Percentiles rank a stretch among this genome's conserved stretches.
Evolutionary conservation across 1,284 basidiomycete species (phyloP).

Genomic region (Serendipita sp.): DNA sequence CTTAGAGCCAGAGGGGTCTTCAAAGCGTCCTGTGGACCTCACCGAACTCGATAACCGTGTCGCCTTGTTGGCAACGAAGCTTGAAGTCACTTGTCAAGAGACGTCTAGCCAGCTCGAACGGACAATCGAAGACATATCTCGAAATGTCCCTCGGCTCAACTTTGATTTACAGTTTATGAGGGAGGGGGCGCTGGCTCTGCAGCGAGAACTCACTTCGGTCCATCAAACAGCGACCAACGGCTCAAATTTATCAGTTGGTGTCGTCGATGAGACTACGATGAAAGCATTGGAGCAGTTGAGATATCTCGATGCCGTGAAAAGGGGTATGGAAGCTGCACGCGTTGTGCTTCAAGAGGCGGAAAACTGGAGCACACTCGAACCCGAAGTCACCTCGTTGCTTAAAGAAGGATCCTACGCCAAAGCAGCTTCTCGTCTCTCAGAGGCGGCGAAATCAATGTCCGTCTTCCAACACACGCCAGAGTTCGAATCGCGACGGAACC

Average conservation of each 20-base stretch:
- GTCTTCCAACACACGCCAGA: slow-evolving; percentile 83
- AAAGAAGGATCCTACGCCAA: slow-evolving; percentile 66
- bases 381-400: slow-evolving; percentile 73
- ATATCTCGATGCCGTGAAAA: slow-evolving; percentile 68
- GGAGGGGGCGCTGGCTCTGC: slow-evolving; percentile 69
- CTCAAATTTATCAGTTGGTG: slow-evolving; percentile 24
- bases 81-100: slow-evolving; percentile 76
- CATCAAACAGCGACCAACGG: slow-evolving; percentile 27
- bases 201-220: slow-evolving; percentile 44
- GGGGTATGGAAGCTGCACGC: slow-evolving; percentile 71
- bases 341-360: slow-evolving; percentile 83
- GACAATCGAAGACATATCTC: slow-evolving; percentile 78
- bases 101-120: slow-evolving; percentile 74
- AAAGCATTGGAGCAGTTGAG: slow-evolving; percentile 58
- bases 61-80: slow-evolving; percentile 52
- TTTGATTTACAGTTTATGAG: slow-evolving; percentile 94
- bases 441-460: slow-evolving; percentile 74
- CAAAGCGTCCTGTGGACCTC: slow-evolving; percentile 27
- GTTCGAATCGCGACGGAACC: slow-evolving; percentile 66
- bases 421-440: slow-evolving; percentile 76
- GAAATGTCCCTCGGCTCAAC: slow-evolving; percentile 71
- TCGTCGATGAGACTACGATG: slow-evolving; percentile 31
- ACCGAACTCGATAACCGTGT: slow-evolving; percentile 60
- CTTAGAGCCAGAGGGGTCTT: slow-evolving; percentile 34
- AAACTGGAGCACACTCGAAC: slow-evolving; percentile 85